Evolutionary conservation across 2,329 filamentous ascomycete genomes (phyloP).

Genomic region (Trematosphaeria pertusa): DNA sequence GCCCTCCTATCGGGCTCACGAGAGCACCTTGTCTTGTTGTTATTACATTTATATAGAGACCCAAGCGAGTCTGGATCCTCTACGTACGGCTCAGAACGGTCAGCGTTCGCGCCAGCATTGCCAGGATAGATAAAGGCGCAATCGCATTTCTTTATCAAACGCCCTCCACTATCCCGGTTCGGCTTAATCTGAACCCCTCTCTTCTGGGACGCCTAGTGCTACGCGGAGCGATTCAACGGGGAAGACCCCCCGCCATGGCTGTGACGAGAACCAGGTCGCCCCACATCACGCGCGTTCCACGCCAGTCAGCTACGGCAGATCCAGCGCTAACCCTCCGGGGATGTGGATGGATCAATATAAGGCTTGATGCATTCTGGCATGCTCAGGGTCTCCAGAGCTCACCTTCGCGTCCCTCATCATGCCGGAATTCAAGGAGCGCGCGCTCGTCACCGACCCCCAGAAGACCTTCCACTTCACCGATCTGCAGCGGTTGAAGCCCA

Average conservation of each 20-base stretch:
- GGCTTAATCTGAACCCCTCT: slow-evolving; percentile 8
- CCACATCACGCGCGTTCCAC: slow-evolving; percentile 41
- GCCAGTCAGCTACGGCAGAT: slow-evolving; percentile 42
- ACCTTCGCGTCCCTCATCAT: slow-evolving; percentile 24
- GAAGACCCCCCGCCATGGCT: slow-evolving; percentile 34
- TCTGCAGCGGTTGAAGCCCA: slow-evolving; percentile 47
- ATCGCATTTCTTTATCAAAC: slow-evolving; percentile 18
- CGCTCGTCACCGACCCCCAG: slow-evolving; percentile 45
- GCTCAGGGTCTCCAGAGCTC: slow-evolving; percentile 11
- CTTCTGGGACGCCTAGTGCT: slow-evolving; percentile 25
- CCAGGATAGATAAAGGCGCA: slow-evolving; percentile 22
- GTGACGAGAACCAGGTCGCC: slow-evolving; percentile 32
- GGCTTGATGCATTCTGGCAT: slow-evolving; percentile 19
- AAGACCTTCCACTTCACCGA: slow-evolving; percentile 49
- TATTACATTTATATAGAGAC: slow-evolving; percentile 16
- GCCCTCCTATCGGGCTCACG: background rate
- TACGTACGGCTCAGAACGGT: slow-evolving; percentile 20
- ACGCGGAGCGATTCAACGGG: slow-evolving; percentile 22
- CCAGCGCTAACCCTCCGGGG: slow-evolving; percentile 23
- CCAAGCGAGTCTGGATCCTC: background rate
- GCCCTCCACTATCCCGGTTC: slow-evolving; percentile 31
- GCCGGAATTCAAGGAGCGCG: slow-evolving; percentile 43
- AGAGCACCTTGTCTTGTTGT: background rate
- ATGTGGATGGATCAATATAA: slow-evolving; percentile 38
- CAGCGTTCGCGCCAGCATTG: slow-evolving; percentile 21